Evolutionary conservation across 192 early-diverging fungal genomes (phyloP).

Genomic region (Gonapodya sp.): DNA sequence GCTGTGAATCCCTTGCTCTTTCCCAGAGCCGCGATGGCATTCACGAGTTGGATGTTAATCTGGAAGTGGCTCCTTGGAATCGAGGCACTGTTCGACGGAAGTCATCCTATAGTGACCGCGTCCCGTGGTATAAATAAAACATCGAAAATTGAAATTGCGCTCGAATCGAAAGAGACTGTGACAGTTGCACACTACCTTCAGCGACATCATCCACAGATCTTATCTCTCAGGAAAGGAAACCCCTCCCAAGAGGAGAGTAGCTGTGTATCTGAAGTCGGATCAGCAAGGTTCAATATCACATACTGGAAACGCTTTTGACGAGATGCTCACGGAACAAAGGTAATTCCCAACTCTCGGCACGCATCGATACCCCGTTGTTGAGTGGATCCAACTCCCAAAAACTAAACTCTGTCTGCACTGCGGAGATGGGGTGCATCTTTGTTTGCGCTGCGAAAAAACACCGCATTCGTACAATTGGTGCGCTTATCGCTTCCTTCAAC

Average conservation of each 20-base stretch:
- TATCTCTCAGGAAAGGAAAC: neutral
- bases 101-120: no score
- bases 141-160: no score
- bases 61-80: neutral
- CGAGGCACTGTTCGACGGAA: constrained; percentile 5
- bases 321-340: constrained; percentile 25
- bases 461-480: no score
- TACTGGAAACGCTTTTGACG: no score
- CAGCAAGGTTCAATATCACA: no score
- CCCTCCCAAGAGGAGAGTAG: neutral
- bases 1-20: constrained; percentile 20
- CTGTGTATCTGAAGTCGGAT: no score
- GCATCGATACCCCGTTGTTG: constrained; percentile 49
- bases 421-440: constrained; percentile 52
- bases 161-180: no score
- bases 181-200: no score
- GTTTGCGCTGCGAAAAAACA: no score
- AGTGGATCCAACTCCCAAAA: constrained; percentile 54
- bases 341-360: constrained; percentile 64
- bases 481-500: neutral
- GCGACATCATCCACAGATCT: neutral
- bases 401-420: constrained; percentile 20
- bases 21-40: constrained; percentile 35
- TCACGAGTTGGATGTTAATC: constrained; percentile 35
- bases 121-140: no score